These are phyloP conservation scores for slime mould (Dictyostelium discoideum) DNA, from an alignment of 78 protist species.

Conservation along the genomic window dicty_2.7 NC_007091.3:2301001-2301500, in stretches of 20 bases:
- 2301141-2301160: slow-evolving; percentile 98
- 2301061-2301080: slow-evolving; percentile 96
- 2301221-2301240: slow-evolving; percentile 99
- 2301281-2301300: slow-evolving; percentile 97
- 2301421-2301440: slow-evolving; percentile 99
- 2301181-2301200: slow-evolving; percentile 99
- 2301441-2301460: slow-evolving; percentile 97
- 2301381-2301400: slow-evolving; percentile 97
- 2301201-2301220: slow-evolving; percentile 97
- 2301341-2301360: slow-evolving; percentile 97
- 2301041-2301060: slow-evolving; percentile 96
- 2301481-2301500: slow-evolving; percentile 88
- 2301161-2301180: slow-evolving; percentile 99
- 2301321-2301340: slow-evolving; percentile 98
- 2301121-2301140: slow-evolving; percentile 99
- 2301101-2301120: slow-evolving; percentile 98
- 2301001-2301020: slow-evolving; percentile 95
- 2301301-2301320: slow-evolving; percentile 99
- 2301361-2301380: slow-evolving; percentile 87
- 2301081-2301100: slow-evolving; percentile 98
- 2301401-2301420: slow-evolving; percentile 97
- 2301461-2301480: slow-evolving; percentile 99
- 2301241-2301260: slow-evolving; percentile 98
- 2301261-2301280: slow-evolving; percentile 86
- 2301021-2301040: slow-evolving; percentile 97